phyloP scores from a whole-genome alignment of 768 basidiomycete species.

The Termitomyces sp. region DNA sequence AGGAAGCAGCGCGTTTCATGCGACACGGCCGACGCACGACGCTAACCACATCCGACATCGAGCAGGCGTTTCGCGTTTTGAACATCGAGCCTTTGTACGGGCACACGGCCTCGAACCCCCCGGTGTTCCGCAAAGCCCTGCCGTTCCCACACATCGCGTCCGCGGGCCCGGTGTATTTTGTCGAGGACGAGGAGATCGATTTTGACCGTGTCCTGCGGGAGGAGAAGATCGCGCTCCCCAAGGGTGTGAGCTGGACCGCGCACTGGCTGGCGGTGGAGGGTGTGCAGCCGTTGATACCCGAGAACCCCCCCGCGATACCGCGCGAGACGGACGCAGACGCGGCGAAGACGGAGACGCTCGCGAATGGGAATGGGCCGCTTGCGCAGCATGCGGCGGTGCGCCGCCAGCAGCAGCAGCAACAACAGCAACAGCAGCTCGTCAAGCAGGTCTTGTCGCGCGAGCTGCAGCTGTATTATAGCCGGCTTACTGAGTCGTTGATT shows the following conservation, averaged over 20 bases:
- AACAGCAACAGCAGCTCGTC: slow-evolving; percentile 70
- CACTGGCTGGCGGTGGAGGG: slow-evolving; percentile 99
- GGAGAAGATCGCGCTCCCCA: slow-evolving; percentile 77
- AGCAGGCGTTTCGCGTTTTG: slow-evolving; percentile 87
- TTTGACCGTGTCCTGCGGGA: slow-evolving; percentile 87
- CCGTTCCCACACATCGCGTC: slow-evolving; percentile 43
- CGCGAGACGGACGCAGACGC: slow-evolving; percentile 23
- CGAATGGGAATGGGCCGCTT: slow-evolving; percentile 21
- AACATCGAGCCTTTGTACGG: slow-evolving; percentile 97
- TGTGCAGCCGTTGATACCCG: slow-evolving; percentile 51
- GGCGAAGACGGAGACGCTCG: neutral
- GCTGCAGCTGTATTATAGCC: slow-evolving; percentile 89
- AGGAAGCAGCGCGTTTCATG: slow-evolving; percentile 98
- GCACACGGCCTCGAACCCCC: slow-evolving; percentile 61
- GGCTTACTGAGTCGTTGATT: slow-evolving; percentile 79
- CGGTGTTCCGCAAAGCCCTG: slow-evolving; percentile 54
- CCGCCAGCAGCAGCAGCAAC: slow-evolving; percentile 39
- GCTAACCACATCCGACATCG: slow-evolving; percentile 85
- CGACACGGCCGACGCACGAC: slow-evolving; percentile 89
- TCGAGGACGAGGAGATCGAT: slow-evolving; percentile 97
- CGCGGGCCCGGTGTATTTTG: slow-evolving; percentile 79
- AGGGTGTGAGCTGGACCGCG: slow-evolving; percentile 82
- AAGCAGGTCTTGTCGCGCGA: slow-evolving; percentile 92
- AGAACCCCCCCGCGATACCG: slow-evolving; percentile 17
- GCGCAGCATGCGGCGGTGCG: slow-evolving; percentile 21